Evolutionary conservation across 2,329 filamentous ascomycete species (phyloP), one percentile per base, ranked within the genome.

Genomic region (Ophiostoma perfectum): DNA sequence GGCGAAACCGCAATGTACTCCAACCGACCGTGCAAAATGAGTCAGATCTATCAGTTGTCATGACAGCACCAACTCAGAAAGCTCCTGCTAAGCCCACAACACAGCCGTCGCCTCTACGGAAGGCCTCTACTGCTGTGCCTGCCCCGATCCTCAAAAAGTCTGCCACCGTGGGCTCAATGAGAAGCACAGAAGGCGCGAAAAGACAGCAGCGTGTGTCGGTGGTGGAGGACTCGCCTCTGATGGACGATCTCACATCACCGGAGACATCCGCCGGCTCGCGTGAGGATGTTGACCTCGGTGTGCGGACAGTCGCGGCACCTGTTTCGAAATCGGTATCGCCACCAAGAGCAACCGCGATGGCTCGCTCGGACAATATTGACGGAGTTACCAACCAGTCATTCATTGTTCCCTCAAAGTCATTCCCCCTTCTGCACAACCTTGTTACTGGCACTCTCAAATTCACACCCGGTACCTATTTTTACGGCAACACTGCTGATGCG

Each of bases 1-100:
- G 66, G 38, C 66, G 64, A 9, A 67, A 66, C 45, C 70, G 67
- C 2, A 27, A 55, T 3, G 63, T 60, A 1, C 68, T 73, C 55
- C 72, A 73, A 60, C 66, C 72, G 5, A 71, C 71, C 1, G 72
- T 73, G 42, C 72, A 73, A 58, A 72, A 73, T 69, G 72, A 72
- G 49, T 72, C 72, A 0, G 71, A 73, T 55, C 65, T 71, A 66
- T 73, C 72, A 5, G 45, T 70, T 4, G 55, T 70, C 66, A 66
- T 73, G 68, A 66, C 66, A 0, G 66, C 70, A 0, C 58, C 70
- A 0, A 47, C 49, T 2, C 49, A 68, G 27, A 12, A 65, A 70
- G 62, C 58, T n/a, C 49, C n/a, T 2, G 2, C 42, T 36, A 66
- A 66, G 49, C 9, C 16, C 49, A 27, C 42, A 4, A 5, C 42